Conservation (phyloP, 208 protist genomes). For the Leishmania aethiopica region DNA sequence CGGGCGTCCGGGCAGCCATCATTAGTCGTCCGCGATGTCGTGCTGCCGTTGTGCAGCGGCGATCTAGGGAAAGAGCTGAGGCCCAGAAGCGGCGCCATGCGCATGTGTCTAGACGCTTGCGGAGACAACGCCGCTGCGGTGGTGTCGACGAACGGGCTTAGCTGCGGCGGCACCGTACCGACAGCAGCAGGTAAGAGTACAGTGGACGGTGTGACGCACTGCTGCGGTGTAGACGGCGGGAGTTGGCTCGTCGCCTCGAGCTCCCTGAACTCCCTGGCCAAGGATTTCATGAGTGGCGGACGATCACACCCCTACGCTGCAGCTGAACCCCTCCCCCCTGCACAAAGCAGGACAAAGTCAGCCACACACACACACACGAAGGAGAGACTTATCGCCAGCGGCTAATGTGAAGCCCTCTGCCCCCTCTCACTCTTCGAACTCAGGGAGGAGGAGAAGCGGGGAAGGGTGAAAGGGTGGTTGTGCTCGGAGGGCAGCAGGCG, state of each 20-base stretch:
- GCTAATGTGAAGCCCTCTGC: background rate
- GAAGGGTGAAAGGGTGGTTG: background rate
- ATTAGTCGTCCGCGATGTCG: background rate
- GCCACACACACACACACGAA: background rate
- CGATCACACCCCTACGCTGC: background rate
- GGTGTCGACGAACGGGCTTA: background rate
- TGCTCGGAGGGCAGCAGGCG: background rate
- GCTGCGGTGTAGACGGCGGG: constrained; percentile 30
- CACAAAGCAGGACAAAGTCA: background rate
- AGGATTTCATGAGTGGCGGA: constrained; percentile 1
- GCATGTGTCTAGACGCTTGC: background rate
- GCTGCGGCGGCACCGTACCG: constrained; percentile 6
- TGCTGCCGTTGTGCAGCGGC: background rate
- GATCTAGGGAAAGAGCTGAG: background rate
- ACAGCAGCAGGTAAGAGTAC: constrained; percentile 32
- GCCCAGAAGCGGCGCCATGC: background rate
- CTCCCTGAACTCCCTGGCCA: constrained; percentile 15
- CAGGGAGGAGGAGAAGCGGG: background rate
- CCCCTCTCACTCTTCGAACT: background rate
- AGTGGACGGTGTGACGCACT: constrained; percentile 23
- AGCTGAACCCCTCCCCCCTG: background rate
- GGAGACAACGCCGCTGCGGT: background rate
- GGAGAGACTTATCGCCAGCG: background rate
- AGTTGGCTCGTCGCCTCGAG: constrained; percentile 40
- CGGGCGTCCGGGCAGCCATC: background rate